Base-by-base conservation (phyloP, 257 asterid genomes). In the Anisodus acutangulus region DNA sequence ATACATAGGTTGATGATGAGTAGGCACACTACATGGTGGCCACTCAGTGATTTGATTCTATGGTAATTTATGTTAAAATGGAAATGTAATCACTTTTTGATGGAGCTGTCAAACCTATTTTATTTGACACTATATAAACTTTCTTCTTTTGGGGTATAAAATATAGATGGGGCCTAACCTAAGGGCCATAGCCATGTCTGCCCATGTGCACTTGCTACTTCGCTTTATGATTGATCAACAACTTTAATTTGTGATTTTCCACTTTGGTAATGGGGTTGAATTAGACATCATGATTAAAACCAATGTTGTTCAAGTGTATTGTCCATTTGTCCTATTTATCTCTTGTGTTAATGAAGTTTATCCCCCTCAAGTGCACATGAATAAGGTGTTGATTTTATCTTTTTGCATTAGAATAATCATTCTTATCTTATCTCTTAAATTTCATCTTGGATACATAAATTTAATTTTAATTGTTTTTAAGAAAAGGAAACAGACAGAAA, bases 191-290 rank as follows among this genome's bases (percentile, higher is more conserved):
- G 79, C 63, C 84, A 63, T 82, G 66, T 13, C 88, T 55, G n/a
- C 86, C 92, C 92, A 91, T 90, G 93, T 91, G 92, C 91, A 83
- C 22, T 8, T 51, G 39, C 79, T 66, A 43, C 79, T 82, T 82
- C 86, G 31, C 51, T 85, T 64, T 72, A 81, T 81, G 78, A 85
- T 79, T 85, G 87, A 49, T 82, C 13, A 78, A 74, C 63, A 82
- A 83, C 84, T 39, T 43, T 43, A 43, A 79, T 31, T 45, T 70
- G 84, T 84, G 86, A 89, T 79, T 86, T 84, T 85, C 91, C 85
- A 86, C 85, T 88, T 86, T 80, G 89, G 83, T 81, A 78, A 85
- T 86, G 86, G 87, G 86, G 81, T 84, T 35, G 83, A 81, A 84
- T 86, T 85, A 81, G 84, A 88, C 66, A 84, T 88, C 90, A 92